phyloP scores from a whole-genome alignment of 768 basidiomycete species.

The Xerocomellus chrysenteron region DNA sequence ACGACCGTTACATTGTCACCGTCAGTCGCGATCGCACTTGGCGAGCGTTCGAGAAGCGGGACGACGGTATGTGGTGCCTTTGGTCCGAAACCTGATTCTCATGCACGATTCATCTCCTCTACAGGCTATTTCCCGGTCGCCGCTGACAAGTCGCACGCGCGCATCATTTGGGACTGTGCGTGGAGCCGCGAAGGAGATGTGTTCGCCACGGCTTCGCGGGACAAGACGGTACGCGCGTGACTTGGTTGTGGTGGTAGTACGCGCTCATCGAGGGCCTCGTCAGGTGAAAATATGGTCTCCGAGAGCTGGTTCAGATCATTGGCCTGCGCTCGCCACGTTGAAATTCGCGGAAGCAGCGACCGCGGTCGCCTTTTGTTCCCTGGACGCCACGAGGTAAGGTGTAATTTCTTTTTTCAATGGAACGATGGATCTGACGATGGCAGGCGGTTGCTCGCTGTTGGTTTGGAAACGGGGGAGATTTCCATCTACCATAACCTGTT shows the following conservation, averaged over 20 bases:
- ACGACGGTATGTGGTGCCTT: conserved; percentile 35
- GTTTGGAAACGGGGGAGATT: conserved; percentile 81
- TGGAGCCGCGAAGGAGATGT: conserved; percentile 76
- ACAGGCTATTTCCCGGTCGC: conserved; percentile 62
- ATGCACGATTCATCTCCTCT: neutral
- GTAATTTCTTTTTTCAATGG: conserved; percentile 8
- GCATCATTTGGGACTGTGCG: conserved; percentile 95
- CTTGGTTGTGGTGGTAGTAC: neutral
- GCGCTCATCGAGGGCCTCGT: neutral
- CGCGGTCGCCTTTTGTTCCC: conserved; percentile 65
- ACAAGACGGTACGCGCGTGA: conserved; percentile 71
- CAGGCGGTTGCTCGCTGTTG: conserved; percentile 71
- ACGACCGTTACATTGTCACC: conserved; percentile 75
- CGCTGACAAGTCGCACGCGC: conserved; percentile 79
- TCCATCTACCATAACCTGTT: conserved; percentile 50
- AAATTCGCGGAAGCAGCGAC: conserved; percentile 79
- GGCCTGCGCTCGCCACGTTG: conserved; percentile 59
- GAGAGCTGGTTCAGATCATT: conserved; percentile 38
- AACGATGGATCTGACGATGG: neutral
- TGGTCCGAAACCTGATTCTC: neutral
- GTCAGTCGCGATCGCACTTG: conserved; percentile 93
- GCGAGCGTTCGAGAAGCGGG: conserved; percentile 66
- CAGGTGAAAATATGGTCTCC: conserved; percentile 85
- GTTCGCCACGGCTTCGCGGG: conserved; percentile 93
- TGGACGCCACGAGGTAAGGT: conserved; percentile 40